Base-by-base conservation (phyloP, 1,139 yeast species). In the Suhomyces ambrosiae region DNA sequence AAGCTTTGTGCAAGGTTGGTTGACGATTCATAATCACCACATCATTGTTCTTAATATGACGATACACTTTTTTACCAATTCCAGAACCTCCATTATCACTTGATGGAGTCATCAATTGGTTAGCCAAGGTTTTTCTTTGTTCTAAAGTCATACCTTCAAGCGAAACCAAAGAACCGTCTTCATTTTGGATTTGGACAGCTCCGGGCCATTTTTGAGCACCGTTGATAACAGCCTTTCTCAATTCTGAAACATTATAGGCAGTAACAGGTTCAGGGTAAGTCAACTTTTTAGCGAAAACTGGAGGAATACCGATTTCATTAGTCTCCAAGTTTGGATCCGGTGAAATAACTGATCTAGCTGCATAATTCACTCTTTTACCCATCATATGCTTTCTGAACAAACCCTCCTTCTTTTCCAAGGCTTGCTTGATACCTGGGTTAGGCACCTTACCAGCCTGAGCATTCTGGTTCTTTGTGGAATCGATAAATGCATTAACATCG, bases 161-260 rank as follows among this genome's bases (percentile, higher is more conserved):
- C 19, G 95, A 84, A 7, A 86, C 78, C 47, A 89, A 65, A 12
- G 85, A 71, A n/a, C 98, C 98, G 63, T 89, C 97, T 67, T 94
- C 98, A 54, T 89, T 87, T 67, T 92, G 97, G 40, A 94, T 83
- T 65, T 87, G 96, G 21, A 86, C 80, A 36, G 99, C 99, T 66
- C 99, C 99, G 11, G 99, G 99, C 97, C 98, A 94, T 51, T 79
- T 80, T 47, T 86, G 89, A 15, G 99, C 97, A 55, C 99, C 99
- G 61, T 92, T 94, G 42, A 90, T 87, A 26, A 94, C 97, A 3
- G 97, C 96, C 63, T 86, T 86, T 59, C 98, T 81, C 61, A 94
- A 71, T 61, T 86, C 96, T 32, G 92, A 81, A 45, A 86, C 88
- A 58, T 94, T 94, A 61, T 87, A 84, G 12, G 94, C 69, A n/a